phyloP scores from a whole-genome alignment of 139 green algal species.

The Chlorella sp. region DNA sequence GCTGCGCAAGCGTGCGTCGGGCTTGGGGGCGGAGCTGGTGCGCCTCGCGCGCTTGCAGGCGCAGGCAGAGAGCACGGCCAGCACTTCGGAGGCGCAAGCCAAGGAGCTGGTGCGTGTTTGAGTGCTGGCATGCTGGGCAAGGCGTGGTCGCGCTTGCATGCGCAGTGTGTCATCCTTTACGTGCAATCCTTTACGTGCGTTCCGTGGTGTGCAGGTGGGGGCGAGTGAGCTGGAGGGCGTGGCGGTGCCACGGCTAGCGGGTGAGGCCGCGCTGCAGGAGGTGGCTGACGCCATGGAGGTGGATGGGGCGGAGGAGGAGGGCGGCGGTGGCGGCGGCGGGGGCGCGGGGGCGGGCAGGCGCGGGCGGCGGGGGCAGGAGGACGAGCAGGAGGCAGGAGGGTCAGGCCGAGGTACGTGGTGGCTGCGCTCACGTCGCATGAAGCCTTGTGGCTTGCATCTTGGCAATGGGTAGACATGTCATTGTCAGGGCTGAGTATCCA shows the following conservation, averaged over 20 bases:
- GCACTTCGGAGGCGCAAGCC: constrained; percentile 1
- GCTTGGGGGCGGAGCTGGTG: neutral
- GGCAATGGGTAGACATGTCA: too few species aligned
- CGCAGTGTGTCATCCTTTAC: neutral
- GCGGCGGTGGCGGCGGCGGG: neutral
- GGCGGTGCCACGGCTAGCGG: constrained; percentile 1
- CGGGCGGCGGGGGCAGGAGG: neutral
- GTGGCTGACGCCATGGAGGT: constrained; percentile 5
- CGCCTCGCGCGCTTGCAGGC: neutral
- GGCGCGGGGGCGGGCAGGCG: neutral
- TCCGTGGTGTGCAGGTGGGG: neutral
- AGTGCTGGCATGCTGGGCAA: too few species aligned
- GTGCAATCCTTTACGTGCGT: constrained; percentile 1
- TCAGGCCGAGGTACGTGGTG: too few species aligned
- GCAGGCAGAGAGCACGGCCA: neutral
- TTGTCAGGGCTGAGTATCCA: too few species aligned
- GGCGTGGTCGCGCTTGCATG: too few species aligned
- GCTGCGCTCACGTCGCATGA: too few species aligned
- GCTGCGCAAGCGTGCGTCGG: neutral
- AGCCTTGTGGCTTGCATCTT: too few species aligned
- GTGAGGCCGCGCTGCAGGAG: neutral
- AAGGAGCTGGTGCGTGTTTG: constrained; percentile 14
- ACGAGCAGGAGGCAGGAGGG: too few species aligned
- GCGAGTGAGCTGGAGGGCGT: constrained; percentile 3
- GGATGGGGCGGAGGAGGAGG: constrained; percentile 11